Evolutionary conservation across 345 rosid genomes (phyloP).

Genomic region (Pistacia integerrima): DNA sequence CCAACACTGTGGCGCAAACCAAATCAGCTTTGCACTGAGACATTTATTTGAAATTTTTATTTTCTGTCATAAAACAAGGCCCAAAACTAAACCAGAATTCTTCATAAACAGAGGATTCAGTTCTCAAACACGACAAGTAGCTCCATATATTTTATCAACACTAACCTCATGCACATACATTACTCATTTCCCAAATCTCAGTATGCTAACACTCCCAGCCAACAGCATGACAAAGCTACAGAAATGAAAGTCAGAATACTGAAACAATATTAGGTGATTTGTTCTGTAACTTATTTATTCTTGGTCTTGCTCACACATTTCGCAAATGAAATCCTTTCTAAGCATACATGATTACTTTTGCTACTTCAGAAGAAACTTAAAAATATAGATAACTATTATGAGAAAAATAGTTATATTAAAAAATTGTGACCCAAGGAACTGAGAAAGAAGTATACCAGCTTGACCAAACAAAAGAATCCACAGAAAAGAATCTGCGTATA

Average conservation of each 20-base stretch:
- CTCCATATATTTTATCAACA: neutral
- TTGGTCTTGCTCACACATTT: neutral
- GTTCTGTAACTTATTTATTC: neutral
- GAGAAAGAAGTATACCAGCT: conserved; percentile 43
- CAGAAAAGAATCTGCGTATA: conserved; percentile 36
- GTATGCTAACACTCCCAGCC: neutral
- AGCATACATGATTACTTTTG: neutral
- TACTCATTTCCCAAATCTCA: neutral
- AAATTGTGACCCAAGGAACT: neutral
- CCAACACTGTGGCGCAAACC: conserved; percentile 49
- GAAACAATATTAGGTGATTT: too few relatives aligned
- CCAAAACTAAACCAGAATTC: neutral
- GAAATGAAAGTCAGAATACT: neutral
- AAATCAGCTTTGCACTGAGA: neutral
- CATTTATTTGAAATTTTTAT: neutral
- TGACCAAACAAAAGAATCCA: conserved; percentile 57
- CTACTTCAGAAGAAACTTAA: neutral
- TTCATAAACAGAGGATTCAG: neutral
- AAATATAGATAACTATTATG: neutral
- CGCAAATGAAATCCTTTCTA: neutral
- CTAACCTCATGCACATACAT: neutral
- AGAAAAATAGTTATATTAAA: neutral
- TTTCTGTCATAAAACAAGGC: neutral
- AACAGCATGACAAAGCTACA: neutral
- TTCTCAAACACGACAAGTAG: neutral